Evolutionary conservation across 1,139 yeast species (phyloP), one percentile per base, ranked within the genome.

Genomic region (Spathaspora sp.): DNA sequence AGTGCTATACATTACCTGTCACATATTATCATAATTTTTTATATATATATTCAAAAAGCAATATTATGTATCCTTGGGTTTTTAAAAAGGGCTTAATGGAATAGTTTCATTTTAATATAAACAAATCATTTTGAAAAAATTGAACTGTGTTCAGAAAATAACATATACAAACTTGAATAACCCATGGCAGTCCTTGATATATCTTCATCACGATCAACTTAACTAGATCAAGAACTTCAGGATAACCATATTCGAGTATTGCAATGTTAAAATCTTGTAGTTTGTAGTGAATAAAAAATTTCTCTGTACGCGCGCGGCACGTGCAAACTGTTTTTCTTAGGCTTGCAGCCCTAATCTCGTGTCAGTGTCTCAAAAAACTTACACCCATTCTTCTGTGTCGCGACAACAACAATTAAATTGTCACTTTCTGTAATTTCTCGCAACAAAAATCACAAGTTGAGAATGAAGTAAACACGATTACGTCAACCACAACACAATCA

Each of bases 381-480:
- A 31, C 36, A 31, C 15, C 36, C 36, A 31, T 31, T 31, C 36
- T 31, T 31, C 36, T 13, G 10, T 31, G 36, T 31, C 36, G 36
- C 36, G 36, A 31, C 36, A 31, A 31, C 3, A 31, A 4, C 13
- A 7, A 4, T 31, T 31, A n/a, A n/a, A n/a, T n/a, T 13, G 36
- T n/a, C 18, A 15, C 18, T n/a, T 7, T 8, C 9, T 9, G 13
- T 6, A 9, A 15, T 7, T 31, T 31, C n/a, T n/a, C 36, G 18
- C 36, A 13, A 17, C 15, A 31, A 9, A 4, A 27, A 27, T 27
- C 13, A 10, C 2, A 3, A 27, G 6, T 6, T 10, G n/a, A 27
- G 6, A 7, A 27, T 25, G 11, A n/a, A 10, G 4, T 27, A 5
- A 9, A 25, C 10, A 3, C n/a, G n/a, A n/a, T n/a, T n/a, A n/a